These are phyloP conservation scores for Fusarium annulatum DNA, from an alignment of 2,329 filamentous ascomycete species.

Conservation along the genomic window DNA sequence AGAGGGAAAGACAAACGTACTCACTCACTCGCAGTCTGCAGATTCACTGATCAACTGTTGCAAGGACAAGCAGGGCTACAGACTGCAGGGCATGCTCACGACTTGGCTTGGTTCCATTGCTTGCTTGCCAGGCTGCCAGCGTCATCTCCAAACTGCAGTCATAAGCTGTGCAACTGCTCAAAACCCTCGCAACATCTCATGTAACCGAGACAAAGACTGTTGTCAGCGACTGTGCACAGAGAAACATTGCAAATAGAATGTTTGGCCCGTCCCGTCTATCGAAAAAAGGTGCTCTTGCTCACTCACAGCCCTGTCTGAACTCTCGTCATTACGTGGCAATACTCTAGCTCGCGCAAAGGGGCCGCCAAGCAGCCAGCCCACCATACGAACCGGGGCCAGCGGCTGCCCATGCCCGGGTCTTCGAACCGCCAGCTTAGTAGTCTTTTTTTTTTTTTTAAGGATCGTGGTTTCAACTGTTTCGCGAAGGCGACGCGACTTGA, in stretches of 20 bases:
- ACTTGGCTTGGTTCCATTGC: constrained; percentile 13
- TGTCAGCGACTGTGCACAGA: constrained; percentile 6
- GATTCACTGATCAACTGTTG: neutral
- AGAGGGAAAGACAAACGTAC: constrained; percentile 24
- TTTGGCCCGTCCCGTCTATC: constrained; percentile 11
- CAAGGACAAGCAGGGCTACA: neutral
- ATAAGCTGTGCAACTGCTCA: constrained; percentile 21
- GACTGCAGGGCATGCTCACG: neutral
- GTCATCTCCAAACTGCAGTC: constrained; percentile 39
- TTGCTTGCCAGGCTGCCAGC: constrained; percentile 30
- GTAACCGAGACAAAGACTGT: constrained; percentile 6
- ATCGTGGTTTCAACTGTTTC: constrained; percentile 9
- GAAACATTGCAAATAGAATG: constrained; percentile 9
- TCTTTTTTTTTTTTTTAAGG: neutral
- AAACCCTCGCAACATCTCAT: constrained; percentile 26
- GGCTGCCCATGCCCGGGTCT: constrained; percentile 35
- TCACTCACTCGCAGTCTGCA: neutral
- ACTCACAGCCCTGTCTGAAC: constrained; percentile 31
- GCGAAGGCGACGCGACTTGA: constrained; percentile 6
- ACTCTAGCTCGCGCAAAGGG: constrained; percentile 44
- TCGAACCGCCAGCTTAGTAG: constrained; percentile 17
- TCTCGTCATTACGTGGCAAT: constrained; percentile 46
- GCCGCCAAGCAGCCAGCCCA: constrained; percentile 42
- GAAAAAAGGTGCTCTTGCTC: constrained; percentile 7
- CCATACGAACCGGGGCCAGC: constrained; percentile 30